These are phyloP conservation scores for Leptographium wingfieldii DNA, from an alignment of 2,329 filamentous ascomycete genomes.

Conservation along the genomic window DNA sequence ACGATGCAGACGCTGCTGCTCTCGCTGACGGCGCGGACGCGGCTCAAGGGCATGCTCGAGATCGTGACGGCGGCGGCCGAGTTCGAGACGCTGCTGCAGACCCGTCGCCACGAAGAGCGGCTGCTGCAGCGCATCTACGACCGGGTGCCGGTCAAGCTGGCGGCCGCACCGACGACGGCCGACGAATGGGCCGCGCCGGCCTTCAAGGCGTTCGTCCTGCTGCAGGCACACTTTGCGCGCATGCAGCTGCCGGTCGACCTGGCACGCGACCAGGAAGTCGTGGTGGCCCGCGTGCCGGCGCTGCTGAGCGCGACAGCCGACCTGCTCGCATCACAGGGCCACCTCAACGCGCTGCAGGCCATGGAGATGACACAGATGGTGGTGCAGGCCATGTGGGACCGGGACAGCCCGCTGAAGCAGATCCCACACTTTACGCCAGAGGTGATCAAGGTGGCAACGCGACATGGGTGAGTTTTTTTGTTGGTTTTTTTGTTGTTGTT, in stretches of 20 bases:
- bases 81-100: slow-evolving; percentile 91
- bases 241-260: slow-evolving; percentile 95
- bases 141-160: slow-evolving; percentile 89
- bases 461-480: slow-evolving; percentile 50
- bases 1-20: slow-evolving; percentile 98
- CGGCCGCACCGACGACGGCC: slow-evolving; percentile 31
- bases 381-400: slow-evolving; percentile 98
- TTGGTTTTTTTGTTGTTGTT: background rate
- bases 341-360: slow-evolving; percentile 92
- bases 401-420: slow-evolving; percentile 91
- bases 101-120: slow-evolving; percentile 80
- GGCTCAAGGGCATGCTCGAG: slow-evolving; percentile 92
- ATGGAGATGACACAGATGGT: slow-evolving; percentile 99
- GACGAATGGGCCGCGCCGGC: slow-evolving; percentile 83
- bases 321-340: slow-evolving; percentile 87
- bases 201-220: slow-evolving; percentile 94
- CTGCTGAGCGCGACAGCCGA: slow-evolving; percentile 88
- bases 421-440: slow-evolving; percentile 88
- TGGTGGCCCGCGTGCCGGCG: slow-evolving; percentile 73
- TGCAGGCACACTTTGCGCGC: slow-evolving; percentile 93
- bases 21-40: slow-evolving; percentile 76
- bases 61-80: slow-evolving; percentile 95
- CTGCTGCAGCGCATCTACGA: slow-evolving; percentile 89
- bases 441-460: slow-evolving; percentile 69
- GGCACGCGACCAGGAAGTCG: slow-evolving; percentile 85